Percentiles rank a stretch among this genome's conserved stretches.
Conservation (phyloP, 2,329 filamentous ascomycete genomes). For the Phaeoacremonium minimum region DNA sequence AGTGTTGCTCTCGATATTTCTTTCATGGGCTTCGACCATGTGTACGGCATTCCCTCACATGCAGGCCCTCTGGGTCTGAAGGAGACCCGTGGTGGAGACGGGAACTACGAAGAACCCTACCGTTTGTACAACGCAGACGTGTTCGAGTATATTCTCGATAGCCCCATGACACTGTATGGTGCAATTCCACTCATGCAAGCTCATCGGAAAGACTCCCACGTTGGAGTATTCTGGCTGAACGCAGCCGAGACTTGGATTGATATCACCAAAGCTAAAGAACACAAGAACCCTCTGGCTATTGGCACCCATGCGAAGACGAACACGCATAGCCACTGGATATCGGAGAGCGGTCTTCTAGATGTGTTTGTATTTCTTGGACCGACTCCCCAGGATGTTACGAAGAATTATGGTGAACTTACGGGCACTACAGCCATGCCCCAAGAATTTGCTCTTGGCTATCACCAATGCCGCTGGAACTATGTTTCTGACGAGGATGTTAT, state of each 20-base stretch:
- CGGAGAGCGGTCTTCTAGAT: slow-evolving; percentile 84
- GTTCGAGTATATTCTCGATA: slow-evolving; percentile 95
- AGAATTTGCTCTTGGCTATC: slow-evolving; percentile 87
- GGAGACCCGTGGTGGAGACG: slow-evolving; percentile 83
- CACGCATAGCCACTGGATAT: slow-evolving; percentile 95
- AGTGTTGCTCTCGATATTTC: slow-evolving; percentile 87
- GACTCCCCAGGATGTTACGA: slow-evolving; percentile 75
- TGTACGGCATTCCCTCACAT: slow-evolving; percentile 93
- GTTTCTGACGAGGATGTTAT: slow-evolving; percentile 95
- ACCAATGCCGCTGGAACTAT: slow-evolving; percentile 99
- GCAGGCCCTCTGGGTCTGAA: slow-evolving; percentile 83
- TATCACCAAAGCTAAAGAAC: slow-evolving; percentile 73
- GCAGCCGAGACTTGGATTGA: slow-evolving; percentile 97
- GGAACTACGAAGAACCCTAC: slow-evolving; percentile 85
- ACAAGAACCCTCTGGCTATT: slow-evolving; percentile 72
- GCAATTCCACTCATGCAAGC: slow-evolving; percentile 97
- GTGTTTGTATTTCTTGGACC: slow-evolving; percentile 94
- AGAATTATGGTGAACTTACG: slow-evolving; percentile 84
- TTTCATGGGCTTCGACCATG: slow-evolving; percentile 87
- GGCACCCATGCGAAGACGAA: slow-evolving; percentile 64
- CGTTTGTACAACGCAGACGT: slow-evolving; percentile 94
- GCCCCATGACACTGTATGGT: slow-evolving; percentile 98
- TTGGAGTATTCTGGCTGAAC: slow-evolving; percentile 97
- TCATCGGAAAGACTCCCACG: slow-evolving; percentile 86
- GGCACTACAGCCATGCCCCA: slow-evolving; percentile 89